Evolutionary conservation across 108 stramenopile species (phyloP).

Genomic region (Nitzschia sp.): DNA sequence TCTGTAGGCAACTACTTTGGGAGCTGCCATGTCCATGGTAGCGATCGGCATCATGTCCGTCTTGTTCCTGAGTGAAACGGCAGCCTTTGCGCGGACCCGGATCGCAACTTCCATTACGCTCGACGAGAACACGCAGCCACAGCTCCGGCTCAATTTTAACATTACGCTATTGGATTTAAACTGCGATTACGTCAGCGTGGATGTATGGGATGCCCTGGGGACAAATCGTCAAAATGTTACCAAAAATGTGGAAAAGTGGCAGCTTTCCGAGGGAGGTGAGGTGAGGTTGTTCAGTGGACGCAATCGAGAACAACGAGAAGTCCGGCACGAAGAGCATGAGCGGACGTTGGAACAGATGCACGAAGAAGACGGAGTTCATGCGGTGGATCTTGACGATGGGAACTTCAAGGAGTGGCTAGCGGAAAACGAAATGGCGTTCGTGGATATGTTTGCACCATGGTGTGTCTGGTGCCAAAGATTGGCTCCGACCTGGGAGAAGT

Average conservation of each 20-base stretch:
- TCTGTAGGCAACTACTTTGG: slow-evolving; percentile 86
- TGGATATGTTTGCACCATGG: slow-evolving; percentile 95
- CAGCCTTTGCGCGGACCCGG: slow-evolving; percentile 82
- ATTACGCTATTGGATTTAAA: slow-evolving; percentile 87
- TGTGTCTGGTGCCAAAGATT: slow-evolving; percentile 97
- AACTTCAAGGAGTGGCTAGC: slow-evolving; percentile 62
- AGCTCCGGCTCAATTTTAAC: slow-evolving; percentile 91
- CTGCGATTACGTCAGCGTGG: slow-evolving; percentile 91
- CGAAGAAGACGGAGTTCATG: slow-evolving; percentile 70
- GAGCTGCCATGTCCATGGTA: slow-evolving; percentile 81
- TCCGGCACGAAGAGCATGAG: slow-evolving; percentile 89
- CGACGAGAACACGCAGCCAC: slow-evolving; percentile 87
- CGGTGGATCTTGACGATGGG: slow-evolving; percentile 52
- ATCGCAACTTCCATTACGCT: slow-evolving; percentile 83
- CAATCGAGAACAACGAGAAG: slow-evolving; percentile 88
- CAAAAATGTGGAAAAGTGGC: slow-evolving; percentile 98
- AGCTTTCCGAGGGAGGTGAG: slow-evolving; percentile 79
- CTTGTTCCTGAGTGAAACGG: slow-evolving; percentile 92
- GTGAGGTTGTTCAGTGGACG: slow-evolving; percentile 88
- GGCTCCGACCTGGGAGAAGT: slow-evolving; percentile 94
- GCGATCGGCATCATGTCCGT: slow-evolving; percentile 86
- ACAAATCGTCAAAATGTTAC: slow-evolving; percentile 96
- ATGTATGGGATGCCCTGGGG: slow-evolving; percentile 91
- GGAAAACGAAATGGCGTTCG: slow-evolving; percentile 81
- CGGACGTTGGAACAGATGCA: slow-evolving; percentile 80